phyloP scores from a whole-genome alignment of 179 eudicot species.

The Vitellaria paradoxa region DNA sequence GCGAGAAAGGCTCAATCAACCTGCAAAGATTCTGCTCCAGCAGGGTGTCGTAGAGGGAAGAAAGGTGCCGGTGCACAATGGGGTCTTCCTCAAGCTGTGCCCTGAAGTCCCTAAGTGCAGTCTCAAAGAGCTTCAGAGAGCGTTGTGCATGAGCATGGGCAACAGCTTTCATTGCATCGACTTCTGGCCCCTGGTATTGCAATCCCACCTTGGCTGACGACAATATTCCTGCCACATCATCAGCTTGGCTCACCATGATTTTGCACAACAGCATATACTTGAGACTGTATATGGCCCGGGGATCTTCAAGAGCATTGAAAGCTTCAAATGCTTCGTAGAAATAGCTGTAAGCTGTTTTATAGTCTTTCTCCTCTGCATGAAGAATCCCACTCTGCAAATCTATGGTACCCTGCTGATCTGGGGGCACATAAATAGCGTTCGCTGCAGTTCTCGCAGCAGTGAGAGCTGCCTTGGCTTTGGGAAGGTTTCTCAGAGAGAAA shows the following conservation, averaged over 20 bases:
- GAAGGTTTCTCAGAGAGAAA: constrained; percentile 84
- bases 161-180: constrained; percentile 94
- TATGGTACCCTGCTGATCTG: constrained; percentile 91
- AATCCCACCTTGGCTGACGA: constrained; percentile 81
- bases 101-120: constrained; percentile 64
- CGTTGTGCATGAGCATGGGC: constrained; percentile 84
- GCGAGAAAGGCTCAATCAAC: constrained; percentile 88
- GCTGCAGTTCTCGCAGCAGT: constrained; percentile 98
- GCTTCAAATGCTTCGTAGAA: constrained; percentile 94
- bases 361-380: constrained; percentile 92
- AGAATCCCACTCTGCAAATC: constrained; percentile 93
- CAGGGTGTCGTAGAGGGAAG: constrained; percentile 78
- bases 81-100: constrained; percentile 85
- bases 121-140: constrained; percentile 76
- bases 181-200: constrained; percentile 81
- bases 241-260: constrained; percentile 90
- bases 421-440: constrained; percentile 92
- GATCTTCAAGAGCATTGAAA: constrained; percentile 85
- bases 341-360: constrained; percentile 85
- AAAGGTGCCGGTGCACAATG: constrained; percentile 78
- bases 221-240: constrained; percentile 85
- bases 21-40: constrained; percentile 93
- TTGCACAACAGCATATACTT: constrained; percentile 94
- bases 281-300: constrained; percentile 77
- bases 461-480: constrained; percentile 90